Evolutionary conservation across 2,329 filamentous ascomycete genomes (phyloP).

Genomic region (Penicillium sp.): DNA sequence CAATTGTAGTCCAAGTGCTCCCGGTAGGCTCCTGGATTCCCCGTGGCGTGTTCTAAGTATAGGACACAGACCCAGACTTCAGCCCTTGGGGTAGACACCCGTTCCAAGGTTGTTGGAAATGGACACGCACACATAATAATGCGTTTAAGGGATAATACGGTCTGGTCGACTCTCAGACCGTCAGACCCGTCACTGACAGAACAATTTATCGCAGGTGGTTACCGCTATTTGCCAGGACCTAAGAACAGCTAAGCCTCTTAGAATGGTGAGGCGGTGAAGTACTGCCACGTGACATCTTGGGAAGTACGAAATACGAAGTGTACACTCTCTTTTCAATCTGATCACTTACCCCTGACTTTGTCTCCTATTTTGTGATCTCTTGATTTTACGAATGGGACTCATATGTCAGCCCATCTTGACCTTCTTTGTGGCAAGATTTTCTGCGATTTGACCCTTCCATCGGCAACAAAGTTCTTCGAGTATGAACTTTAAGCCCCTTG

Average conservation of each 20-base stretch:
- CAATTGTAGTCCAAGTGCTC: not conserved
- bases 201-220: not conserved
- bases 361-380: not conserved
- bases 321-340: not conserved
- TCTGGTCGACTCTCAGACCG: not conserved
- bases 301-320: not conserved
- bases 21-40: conserved; percentile 1
- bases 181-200: not conserved
- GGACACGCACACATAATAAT: not conserved
- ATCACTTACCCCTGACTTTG: not conserved
- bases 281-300: not conserved
- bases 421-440: not conserved
- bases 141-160: not conserved
- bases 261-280: not conserved
- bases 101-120: not conserved
- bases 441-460: not conserved
- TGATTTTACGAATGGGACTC: not conserved
- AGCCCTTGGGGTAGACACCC: not conserved
- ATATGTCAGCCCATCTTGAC: not conserved
- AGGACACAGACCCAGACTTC: conserved; percentile 10
- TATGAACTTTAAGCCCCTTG: not conserved
- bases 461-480: not conserved
- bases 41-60: conserved; percentile 14
- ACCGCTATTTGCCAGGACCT: conserved; percentile 13
- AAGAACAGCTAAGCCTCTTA: not conserved